phyloP scores from a whole-genome alignment of 176 grass and related monocot species.

The Puccinellia tenuiflora region DNA sequence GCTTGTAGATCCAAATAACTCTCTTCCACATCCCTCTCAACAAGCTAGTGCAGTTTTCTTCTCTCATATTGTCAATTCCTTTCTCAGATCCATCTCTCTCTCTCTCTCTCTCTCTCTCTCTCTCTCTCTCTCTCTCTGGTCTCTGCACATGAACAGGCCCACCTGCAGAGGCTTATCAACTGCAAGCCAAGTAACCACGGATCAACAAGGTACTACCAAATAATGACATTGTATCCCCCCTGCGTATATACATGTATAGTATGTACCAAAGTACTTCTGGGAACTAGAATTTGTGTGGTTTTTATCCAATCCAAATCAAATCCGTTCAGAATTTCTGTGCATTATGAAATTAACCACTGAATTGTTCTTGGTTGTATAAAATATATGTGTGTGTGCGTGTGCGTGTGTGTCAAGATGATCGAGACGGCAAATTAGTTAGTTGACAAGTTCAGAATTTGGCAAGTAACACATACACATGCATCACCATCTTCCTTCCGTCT shows the following conservation, averaged over 20 bases:
- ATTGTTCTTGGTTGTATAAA: background rate
- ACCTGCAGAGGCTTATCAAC: slow-evolving; percentile 26
- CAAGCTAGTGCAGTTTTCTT: background rate
- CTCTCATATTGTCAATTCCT: background rate
- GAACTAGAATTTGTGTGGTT: background rate
- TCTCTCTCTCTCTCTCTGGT: background rate
- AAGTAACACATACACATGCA: background rate
- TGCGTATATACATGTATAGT: background rate
- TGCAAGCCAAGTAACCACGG: slow-evolving; percentile 1
- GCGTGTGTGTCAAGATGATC: background rate
- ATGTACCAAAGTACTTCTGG: background rate
- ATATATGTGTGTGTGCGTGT: background rate
- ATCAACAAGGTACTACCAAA: slow-evolving; percentile 28
- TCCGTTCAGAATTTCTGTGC: background rate
- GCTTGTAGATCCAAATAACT: slow-evolving; percentile 38
- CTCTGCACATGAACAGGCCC: slow-evolving; percentile 53
- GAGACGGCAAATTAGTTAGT: background rate
- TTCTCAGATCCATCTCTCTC: slow-evolving; percentile 21
- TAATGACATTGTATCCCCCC: background rate
- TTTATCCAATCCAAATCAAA: background rate
- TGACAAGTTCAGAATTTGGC: background rate
- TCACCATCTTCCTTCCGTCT: background rate
- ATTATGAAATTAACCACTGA: background rate
- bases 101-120: too few species aligned
- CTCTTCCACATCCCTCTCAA: background rate